phyloP scores from a whole-genome alignment of 2,329 filamentous ascomycete genomes.

The Pseudonectria buxi region DNA sequence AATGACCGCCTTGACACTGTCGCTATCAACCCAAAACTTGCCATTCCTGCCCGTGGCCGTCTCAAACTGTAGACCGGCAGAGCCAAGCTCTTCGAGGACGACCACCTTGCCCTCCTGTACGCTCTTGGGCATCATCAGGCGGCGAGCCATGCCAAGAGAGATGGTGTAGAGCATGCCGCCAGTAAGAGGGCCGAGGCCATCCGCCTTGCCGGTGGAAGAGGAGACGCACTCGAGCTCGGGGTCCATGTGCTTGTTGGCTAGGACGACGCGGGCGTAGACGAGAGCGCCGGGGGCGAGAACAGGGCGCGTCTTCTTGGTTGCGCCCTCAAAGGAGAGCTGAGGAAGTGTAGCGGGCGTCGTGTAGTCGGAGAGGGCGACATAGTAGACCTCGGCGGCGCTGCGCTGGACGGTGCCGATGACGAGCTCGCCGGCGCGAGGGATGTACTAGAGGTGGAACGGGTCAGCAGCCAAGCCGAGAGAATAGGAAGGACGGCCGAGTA shows the following conservation, averaged over 20 bases:
- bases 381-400: conserved; percentile 69
- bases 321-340: conserved; percentile 87
- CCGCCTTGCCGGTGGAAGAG: conserved; percentile 75
- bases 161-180: conserved; percentile 84
- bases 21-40: conserved; percentile 83
- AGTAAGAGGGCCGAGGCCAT: conserved; percentile 75
- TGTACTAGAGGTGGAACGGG: conserved; percentile 53
- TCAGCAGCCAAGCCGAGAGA: not conserved
- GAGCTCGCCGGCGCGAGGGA: conserved; percentile 72
- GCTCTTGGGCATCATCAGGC: conserved; percentile 62
- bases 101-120: conserved; percentile 58
- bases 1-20: conserved; percentile 63
- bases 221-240: conserved; percentile 88
- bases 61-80: conserved; percentile 77
- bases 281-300: conserved; percentile 67
- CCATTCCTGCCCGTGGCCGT: conserved; percentile 91
- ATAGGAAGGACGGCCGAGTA: conserved; percentile 22
- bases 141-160: conserved; percentile 72
- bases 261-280: conserved; percentile 79
- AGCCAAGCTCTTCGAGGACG: conserved; percentile 72
- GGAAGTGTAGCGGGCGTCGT: conserved; percentile 64
- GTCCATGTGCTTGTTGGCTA: conserved; percentile 76
- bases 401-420: conserved; percentile 82
- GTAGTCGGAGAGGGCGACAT: conserved; percentile 66
- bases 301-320: conserved; percentile 85